These are phyloP conservation scores for Naganishia liquefaciens DNA, from an alignment of 1,284 basidiomycete species.

Conservation along the genomic window DNA sequence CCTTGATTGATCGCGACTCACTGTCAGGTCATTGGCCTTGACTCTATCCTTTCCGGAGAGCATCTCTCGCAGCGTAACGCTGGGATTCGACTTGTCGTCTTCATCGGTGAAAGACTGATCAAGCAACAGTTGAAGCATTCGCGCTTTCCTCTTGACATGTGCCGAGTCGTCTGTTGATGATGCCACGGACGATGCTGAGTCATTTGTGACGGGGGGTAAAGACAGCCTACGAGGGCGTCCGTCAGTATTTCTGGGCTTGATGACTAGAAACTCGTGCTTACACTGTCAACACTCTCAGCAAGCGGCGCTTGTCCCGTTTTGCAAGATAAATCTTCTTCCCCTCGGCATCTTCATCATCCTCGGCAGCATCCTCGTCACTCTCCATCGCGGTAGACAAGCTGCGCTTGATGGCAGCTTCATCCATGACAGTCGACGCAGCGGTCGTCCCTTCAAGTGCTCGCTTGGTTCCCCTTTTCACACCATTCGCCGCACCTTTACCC, in stretches of 20 bases:
- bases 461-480: slow-evolving; percentile 14
- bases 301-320: slow-evolving; percentile 7
- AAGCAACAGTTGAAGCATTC: slow-evolving; percentile 12
- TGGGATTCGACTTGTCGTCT: not conserved
- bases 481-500: not conserved
- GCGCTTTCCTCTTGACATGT: slow-evolving; percentile 3
- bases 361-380: not conserved
- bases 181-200: not conserved
- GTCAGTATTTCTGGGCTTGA: not conserved
- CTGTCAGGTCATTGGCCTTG: not conserved
- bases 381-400: slow-evolving; percentile 3
- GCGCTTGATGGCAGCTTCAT: slow-evolving; percentile 22
- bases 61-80: slow-evolving; percentile 4
- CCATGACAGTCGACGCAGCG: not conserved
- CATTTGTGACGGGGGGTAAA: not conserved
- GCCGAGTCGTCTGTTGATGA: not conserved
- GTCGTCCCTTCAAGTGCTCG: slow-evolving; percentile 7
- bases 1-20: not conserved
- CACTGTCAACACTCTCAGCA: slow-evolving; percentile 17
- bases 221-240: not conserved
- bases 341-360: not conserved
- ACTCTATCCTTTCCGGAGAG: not conserved
- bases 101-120: slow-evolving; percentile 16
- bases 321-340: not conserved
- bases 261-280: not conserved